phyloP scores from a whole-genome alignment of 352 stramenopile genomes.

The Thalassiosira livingstoniorum region DNA sequence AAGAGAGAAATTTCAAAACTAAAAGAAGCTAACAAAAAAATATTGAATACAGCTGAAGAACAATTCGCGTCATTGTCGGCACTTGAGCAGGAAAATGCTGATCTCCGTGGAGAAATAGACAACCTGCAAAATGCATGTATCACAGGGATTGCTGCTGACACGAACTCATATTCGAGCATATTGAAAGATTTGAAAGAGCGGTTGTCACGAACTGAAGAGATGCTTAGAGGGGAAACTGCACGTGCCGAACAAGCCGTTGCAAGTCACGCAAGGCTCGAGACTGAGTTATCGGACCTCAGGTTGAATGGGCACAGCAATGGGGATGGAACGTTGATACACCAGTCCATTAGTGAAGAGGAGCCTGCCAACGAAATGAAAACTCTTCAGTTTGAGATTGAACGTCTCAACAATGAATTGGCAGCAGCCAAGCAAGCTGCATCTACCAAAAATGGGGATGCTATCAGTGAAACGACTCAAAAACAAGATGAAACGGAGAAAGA shows the following conservation, averaged over 20 bases:
- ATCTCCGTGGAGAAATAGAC: conserved; percentile 48
- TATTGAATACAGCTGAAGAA: conserved; percentile 57
- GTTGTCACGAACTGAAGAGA: not conserved
- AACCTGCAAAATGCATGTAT: conserved; percentile 24
- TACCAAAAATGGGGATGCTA: conserved; percentile 6
- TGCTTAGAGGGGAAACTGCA: conserved; percentile 43
- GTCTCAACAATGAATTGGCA: conserved; percentile 52
- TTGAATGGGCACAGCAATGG: conserved; percentile 6
- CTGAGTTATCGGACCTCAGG: conserved; percentile 43
- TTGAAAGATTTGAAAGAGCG: conserved; percentile 22
- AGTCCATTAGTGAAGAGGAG: conserved; percentile 53
- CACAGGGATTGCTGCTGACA: conserved; percentile 17
- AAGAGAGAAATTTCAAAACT: conserved; percentile 50
- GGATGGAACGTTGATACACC: conserved; percentile 18
- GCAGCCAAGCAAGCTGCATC: conserved; percentile 20
- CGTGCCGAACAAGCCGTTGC: conserved; percentile 47
- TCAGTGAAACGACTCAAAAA: conserved; percentile 43
- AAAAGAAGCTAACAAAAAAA: conserved; percentile 60
- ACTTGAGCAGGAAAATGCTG: conserved; percentile 53
- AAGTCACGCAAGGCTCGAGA: conserved; percentile 36
- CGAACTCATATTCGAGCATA: conserved; percentile 19
- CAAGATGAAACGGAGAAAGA: conserved; percentile 69
- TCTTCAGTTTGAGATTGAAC: conserved; percentile 63
- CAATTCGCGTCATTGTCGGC: conserved; percentile 44
- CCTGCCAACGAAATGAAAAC: conserved; percentile 32